These are phyloP conservation scores for Prunus padus DNA, from an alignment of 306 rosid genomes.

Conservation along the genomic window DNA sequence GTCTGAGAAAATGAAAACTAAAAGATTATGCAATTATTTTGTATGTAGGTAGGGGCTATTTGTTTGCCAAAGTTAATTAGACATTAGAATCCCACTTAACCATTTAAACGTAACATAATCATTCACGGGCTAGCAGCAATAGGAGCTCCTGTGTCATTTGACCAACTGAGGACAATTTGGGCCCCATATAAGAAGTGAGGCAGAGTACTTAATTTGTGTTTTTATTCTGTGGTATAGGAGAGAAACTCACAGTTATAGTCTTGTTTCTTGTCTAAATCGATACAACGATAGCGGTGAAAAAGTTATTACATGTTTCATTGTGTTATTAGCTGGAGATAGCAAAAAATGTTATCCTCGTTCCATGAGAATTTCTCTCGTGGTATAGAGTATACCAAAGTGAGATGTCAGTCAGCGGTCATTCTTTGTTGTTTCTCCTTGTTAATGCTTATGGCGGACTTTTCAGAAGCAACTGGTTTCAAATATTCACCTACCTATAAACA, in stretches of 20 bases:
- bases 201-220: not conserved
- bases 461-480: not conserved
- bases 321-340: too few relatives aligned
- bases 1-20: too few relatives aligned
- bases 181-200: not conserved
- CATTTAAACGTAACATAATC: not conserved
- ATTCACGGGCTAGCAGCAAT: not conserved
- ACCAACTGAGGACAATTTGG: not conserved
- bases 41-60: not conserved
- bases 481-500: slow-evolving; percentile 10
- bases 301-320: too few relatives aligned
- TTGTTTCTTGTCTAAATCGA: too few relatives aligned
- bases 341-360: too few relatives aligned
- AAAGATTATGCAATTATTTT: not conserved
- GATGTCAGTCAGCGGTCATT: not conserved
- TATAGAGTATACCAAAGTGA: not conserved
- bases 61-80: not conserved
- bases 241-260: too few relatives aligned
- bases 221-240: too few relatives aligned
- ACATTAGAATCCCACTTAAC: not conserved
- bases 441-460: not conserved
- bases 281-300: too few relatives aligned
- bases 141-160: not conserved
- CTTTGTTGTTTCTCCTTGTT: slow-evolving; percentile 8
- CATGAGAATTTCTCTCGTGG: too few relatives aligned